Evolutionary conservation across 148 eudicot genomes (phyloP).

Genomic region (Pouteria glomerata): DNA sequence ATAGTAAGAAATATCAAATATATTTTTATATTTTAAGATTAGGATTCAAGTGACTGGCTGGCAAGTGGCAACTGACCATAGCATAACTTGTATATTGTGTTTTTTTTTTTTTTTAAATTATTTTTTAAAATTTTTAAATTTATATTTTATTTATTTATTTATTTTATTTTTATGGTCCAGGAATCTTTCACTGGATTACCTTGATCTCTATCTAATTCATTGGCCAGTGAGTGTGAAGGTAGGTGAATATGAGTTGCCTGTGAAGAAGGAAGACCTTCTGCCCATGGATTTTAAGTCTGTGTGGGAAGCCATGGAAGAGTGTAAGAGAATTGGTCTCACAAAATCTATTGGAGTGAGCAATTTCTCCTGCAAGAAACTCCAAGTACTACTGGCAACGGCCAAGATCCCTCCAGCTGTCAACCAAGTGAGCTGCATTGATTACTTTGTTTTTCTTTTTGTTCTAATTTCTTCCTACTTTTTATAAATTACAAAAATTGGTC

Average conservation of each 20-base stretch:
- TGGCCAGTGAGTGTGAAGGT: conserved; percentile 16
- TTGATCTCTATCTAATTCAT: conserved; percentile 28
- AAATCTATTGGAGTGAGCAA: conserved; percentile 23
- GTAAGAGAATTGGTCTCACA: conserved; percentile 15
- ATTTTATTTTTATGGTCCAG: neutral
- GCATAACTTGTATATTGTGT: no score
- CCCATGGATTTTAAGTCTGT: conserved; percentile 21
- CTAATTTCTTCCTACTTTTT: no score
- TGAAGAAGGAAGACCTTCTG: neutral
- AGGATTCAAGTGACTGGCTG: no score
- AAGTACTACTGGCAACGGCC: neutral
- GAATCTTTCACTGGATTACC: conserved; percentile 22
- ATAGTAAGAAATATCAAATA: no score
- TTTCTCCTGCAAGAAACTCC: conserved; percentile 22
- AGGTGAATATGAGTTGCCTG: neutral
- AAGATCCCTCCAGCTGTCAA: conserved; percentile 21
- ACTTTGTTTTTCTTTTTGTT: neutral
- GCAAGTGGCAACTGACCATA: no score
- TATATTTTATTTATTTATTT: neutral
- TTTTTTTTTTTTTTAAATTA: neutral
- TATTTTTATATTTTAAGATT: no score
- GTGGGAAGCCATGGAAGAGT: conserved; percentile 32
- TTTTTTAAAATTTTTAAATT: neutral
- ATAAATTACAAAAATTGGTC: neutral
- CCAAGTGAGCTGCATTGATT: conserved; percentile 4